Evolutionary conservation across 805 yeast genomes (phyloP), one percentile per base, ranked within the genome.

Genomic region (Ogataea sp.): DNA sequence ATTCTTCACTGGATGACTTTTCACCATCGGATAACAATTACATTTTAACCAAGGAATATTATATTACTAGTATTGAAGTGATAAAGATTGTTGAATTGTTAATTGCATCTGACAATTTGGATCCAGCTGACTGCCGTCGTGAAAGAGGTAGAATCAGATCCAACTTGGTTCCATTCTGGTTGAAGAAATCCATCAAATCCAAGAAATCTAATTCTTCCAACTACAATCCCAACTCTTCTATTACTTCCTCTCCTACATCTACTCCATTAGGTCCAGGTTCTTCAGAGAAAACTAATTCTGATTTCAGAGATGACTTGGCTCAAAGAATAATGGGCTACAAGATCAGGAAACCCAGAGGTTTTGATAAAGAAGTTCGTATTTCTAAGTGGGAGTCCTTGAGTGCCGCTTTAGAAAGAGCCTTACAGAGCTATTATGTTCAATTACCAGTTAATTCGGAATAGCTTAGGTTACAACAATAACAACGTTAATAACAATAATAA

Each of bases 61-160:
- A 77, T 58, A 74, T 79, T 40, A 79, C 85, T 1, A 71, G 79
- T 40, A 83, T 79, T 27, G 85, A 79, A 51, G 83, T 79, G 17
- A 71, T 79, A 45, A 78, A 72, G 55, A 72, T 79, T 46, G 80
- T 79, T 24, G 84, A 79, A 56, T 53, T 77, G 38, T 53, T 79
- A 34, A 75, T 79, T 45, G 80, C 80, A 6, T 64, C 71, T 2
- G 67, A 67, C 41, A 51, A 55, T 26, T 59, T 58, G 39, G 71
- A 71, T 40, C 66, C 74, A 5, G 64, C 64, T 6, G 79, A 72
- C 40, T 68, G 76, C 44, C 68, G 85, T 43, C 67, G 73, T 43
- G 84, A 78, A 51, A 55, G 83, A 36, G 84, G 84, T n/a, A 61
- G 85, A 41, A 73, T 79, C 33, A 63, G 85, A 56, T 73, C 80